Conservation (phyloP, 2,329 filamentous ascomycete species). For the Diaporthe destruens region DNA sequence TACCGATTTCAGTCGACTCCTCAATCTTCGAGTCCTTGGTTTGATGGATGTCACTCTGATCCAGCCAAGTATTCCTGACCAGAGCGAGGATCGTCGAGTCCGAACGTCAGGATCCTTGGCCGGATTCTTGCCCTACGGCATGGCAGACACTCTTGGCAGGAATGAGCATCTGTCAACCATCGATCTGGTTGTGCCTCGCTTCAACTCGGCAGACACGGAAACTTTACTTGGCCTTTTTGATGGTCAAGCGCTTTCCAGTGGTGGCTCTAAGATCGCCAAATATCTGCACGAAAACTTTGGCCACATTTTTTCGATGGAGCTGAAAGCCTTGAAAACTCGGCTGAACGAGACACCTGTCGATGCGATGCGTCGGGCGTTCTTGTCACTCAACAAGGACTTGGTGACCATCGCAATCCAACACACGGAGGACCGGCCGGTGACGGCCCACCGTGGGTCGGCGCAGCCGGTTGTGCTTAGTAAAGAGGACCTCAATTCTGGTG, state of each 20-base stretch:
- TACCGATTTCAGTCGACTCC: conserved; percentile 89
- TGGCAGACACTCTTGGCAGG: conserved; percentile 94
- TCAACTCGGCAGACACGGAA: conserved; percentile 90
- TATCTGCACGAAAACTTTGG: conserved; percentile 97
- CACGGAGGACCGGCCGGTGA: conserved; percentile 77
- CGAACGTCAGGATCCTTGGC: conserved; percentile 96
- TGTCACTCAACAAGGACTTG: conserved; percentile 93
- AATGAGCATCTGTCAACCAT: conserved; percentile 96
- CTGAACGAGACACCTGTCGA: conserved; percentile 81
- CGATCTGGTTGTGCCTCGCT: conserved; percentile 93
- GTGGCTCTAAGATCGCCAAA: conserved; percentile 95
- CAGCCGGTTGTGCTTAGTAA: conserved; percentile 84
- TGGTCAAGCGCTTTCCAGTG: conserved; percentile 87
- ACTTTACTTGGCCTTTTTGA: conserved; percentile 96
- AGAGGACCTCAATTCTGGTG: conserved; percentile 90
- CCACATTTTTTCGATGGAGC: conserved; percentile 82
- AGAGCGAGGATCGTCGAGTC: conserved; percentile 94
- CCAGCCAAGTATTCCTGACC: conserved; percentile 91
- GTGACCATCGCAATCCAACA: conserved; percentile 86
- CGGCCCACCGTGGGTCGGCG: conserved; percentile 77
- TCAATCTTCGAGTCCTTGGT: conserved; percentile 87
- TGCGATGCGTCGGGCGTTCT: conserved; percentile 86
- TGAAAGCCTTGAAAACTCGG: conserved; percentile 78
- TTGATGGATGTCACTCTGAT: conserved; percentile 98
- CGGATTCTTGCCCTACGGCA: conserved; percentile 92